Percentiles rank a stretch among this genome's conserved stretches.
Conservation (phyloP, 2,329 filamentous ascomycete species). For the Ampelomyces quisqualis region DNA sequence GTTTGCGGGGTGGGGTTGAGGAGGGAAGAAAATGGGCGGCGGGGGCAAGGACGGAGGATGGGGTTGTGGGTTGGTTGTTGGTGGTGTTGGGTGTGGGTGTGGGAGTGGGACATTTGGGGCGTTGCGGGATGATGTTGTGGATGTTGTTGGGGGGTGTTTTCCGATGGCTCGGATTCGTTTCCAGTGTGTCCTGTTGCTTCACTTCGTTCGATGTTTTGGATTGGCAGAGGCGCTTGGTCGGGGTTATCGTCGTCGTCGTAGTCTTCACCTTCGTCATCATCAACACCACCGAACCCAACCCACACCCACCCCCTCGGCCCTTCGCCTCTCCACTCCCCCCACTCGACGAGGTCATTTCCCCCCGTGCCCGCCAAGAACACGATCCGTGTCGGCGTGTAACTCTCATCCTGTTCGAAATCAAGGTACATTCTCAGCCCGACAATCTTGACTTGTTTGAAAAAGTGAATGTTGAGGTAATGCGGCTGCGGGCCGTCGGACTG, state of each 20-base stretch:
- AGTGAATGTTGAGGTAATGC: constrained; percentile 80
- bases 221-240: neutral
- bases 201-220: no score
- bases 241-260: constrained; percentile 19
- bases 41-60: no score
- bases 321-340: constrained; percentile 74
- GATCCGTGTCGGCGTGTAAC: constrained; percentile 93
- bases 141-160: no score
- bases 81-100: neutral
- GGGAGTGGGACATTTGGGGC: no score
- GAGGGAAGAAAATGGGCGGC: no score
- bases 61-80: neutral
- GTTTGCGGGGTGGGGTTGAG: neutral
- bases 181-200: no score
- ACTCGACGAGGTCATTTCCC: constrained; percentile 87
- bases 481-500: constrained; percentile 85
- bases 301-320: constrained; percentile 89
- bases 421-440: constrained; percentile 79
- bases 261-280: constrained; percentile 31
- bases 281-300: constrained; percentile 68
- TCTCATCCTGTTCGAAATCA: constrained; percentile 90
- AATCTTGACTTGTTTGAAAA: constrained; percentile 79
- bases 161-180: no score
- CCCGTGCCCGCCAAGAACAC: constrained; percentile 85
- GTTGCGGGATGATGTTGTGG: no score